These are phyloP conservation scores for Crucihimalaya himalaica DNA, from an alignment of 345 rosid genomes.

Conservation along the genomic window DNA sequence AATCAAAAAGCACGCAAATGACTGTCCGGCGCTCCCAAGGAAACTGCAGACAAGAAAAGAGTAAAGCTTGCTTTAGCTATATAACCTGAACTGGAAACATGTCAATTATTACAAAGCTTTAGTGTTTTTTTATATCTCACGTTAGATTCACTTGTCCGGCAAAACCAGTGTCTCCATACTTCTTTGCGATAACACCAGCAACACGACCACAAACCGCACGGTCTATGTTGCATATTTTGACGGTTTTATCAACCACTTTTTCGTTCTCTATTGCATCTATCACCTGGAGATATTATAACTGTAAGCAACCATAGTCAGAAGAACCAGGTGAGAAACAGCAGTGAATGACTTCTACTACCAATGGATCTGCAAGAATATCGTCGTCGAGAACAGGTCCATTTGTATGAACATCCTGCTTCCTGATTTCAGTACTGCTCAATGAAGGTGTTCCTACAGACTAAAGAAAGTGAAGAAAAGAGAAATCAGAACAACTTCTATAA, in stretches of 20 bases:
- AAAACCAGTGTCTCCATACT: constrained; percentile 96
- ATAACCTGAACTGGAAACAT: background rate
- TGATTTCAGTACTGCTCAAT: constrained; percentile 85
- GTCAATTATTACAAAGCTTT: background rate
- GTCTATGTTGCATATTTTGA: constrained; percentile 83
- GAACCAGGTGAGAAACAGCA: background rate
- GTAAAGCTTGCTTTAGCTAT: constrained; percentile 26
- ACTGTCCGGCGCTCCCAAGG: constrained; percentile 96
- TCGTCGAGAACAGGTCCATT: constrained; percentile 92
- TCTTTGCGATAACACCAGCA: constrained; percentile 90
- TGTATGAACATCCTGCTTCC: constrained; percentile 84
- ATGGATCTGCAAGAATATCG: constrained; percentile 73
- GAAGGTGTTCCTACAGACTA: constrained; percentile 86
- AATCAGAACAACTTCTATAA: background rate
- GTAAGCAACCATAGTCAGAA: constrained; percentile 5
- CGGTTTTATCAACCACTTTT: constrained; percentile 70
- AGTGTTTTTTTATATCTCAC: constrained; percentile 47
- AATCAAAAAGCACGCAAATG: constrained; percentile 92
- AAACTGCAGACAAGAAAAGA: constrained; percentile 55
- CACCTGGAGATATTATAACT: constrained; percentile 47
- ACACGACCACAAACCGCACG: constrained; percentile 96
- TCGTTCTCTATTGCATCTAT: constrained; percentile 80
- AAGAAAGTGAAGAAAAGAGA: constrained; percentile 14
- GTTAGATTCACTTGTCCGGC: constrained; percentile 95
- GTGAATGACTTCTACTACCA: constrained; percentile 48